Base-by-base conservation (phyloP, 192 early-diverging fungal genomes). In the Lunasporangiospora selenospora region DNA sequence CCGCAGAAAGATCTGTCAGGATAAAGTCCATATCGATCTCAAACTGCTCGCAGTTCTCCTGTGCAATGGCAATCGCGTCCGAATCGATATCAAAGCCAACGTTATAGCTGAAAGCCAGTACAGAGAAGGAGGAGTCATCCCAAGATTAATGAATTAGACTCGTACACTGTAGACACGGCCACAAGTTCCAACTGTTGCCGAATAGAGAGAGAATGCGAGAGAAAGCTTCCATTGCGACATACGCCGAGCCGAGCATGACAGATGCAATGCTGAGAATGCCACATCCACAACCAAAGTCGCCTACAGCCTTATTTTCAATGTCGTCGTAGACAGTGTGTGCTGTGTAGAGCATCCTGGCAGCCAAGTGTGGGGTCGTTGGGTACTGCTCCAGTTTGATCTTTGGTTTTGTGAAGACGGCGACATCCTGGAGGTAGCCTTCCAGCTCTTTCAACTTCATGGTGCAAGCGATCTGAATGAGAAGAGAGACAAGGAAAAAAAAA, bases 381-480 rank as follows among this genome's bases (percentile, higher is more conserved):
- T 93, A 93, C 56, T 93, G 91, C 65, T 93, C 91, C 39, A 88
- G 80, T 53, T 88, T 83, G 53, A 89, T 81, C 76, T 93, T 91
- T 41, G 88, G 88, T 16, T 84, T 73, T 8, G 77, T 81, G 67
- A 92, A 92, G 36, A 79, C 83, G 5, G 75, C 79, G 26, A 88
- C 81, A 45, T 86, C 82, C 64, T 87, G 83, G 16, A 90, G 81
- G 31, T 83, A 75, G 5, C 83, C 80, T 56, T 92, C 90, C 27
- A 92, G 77, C 51, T 89, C 85, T 67, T 90, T 91, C 40, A 91
- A 81, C 55, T 86, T 87, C 90, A 92, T 91, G 53, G 48, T 56
- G 23, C 7, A 37, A 37, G 12, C 16, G 8, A 21, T 33, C 33
- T 37, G 8, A 21, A 53, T 33, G 33, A 12, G 23, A 11, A 7